These are phyloP conservation scores for Hydrangea macrophylla DNA, from an alignment of 148 eudicot genomes.

Conservation along the genomic window DNA sequence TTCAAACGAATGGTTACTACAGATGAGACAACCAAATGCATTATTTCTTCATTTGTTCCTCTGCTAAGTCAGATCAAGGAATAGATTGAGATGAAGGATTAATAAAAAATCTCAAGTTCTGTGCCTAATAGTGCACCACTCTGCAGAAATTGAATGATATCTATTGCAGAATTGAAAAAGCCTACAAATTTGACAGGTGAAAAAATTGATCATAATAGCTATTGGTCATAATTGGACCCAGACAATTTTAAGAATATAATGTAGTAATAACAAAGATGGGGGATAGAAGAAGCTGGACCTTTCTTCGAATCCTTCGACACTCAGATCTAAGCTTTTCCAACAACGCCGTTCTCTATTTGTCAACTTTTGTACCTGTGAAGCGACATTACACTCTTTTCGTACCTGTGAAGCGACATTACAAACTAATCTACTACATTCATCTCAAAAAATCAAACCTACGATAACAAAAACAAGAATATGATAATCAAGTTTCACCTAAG, in stretches of 20 bases:
- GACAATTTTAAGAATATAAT: not conserved
- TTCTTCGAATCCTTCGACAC: slow-evolving; percentile 45
- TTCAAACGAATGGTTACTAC: no score
- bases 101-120: not conserved
- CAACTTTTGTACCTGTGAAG: slow-evolving; percentile 34
- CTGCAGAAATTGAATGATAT: not conserved
- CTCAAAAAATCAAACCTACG: not conserved
- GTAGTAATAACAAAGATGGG: slow-evolving; percentile 2
- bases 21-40: no score
- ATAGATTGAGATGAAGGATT: not conserved
- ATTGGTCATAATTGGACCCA: not conserved
- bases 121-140: not conserved
- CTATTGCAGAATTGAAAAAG: not conserved
- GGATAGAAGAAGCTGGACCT: slow-evolving; percentile 33
- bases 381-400: slow-evolving; percentile 55
- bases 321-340: slow-evolving; percentile 55
- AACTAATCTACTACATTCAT: not conserved
- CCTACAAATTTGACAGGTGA: not conserved
- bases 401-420: slow-evolving; percentile 40
- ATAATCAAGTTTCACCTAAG: not conserved
- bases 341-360: slow-evolving; percentile 32
- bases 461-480: not conserved
- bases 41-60: not conserved
- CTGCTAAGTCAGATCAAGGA: not conserved
- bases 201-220: not conserved